Conservation (phyloP, 352 stramenopile genomes). For the Phytopythium oedochilum region DNA sequence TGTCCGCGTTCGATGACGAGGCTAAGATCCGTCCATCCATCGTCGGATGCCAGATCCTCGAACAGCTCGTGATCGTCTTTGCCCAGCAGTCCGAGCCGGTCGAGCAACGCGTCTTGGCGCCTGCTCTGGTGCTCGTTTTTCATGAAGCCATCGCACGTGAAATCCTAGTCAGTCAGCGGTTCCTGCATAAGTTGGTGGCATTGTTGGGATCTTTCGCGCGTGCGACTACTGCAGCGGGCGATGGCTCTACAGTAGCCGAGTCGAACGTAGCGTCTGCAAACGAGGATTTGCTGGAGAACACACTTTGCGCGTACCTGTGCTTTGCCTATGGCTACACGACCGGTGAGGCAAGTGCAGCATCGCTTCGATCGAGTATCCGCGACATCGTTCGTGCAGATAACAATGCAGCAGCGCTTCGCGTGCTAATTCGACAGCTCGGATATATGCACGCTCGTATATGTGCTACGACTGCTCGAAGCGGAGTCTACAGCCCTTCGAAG, state of each 20-base stretch:
- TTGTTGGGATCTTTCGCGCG: slow-evolving; percentile 23
- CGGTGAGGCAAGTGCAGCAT: not conserved
- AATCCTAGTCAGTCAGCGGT: slow-evolving; percentile 51
- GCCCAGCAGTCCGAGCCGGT: slow-evolving; percentile 29
- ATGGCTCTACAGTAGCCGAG: not conserved
- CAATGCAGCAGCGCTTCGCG: slow-evolving; percentile 16
- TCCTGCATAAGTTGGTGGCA: slow-evolving; percentile 44
- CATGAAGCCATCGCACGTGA: slow-evolving; percentile 35
- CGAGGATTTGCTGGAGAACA: slow-evolving; percentile 25
- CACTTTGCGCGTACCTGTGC: slow-evolving; percentile 49
- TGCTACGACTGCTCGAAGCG: not conserved
- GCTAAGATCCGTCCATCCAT: slow-evolving; percentile 36
- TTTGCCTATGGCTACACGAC: slow-evolving; percentile 33
- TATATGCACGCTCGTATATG: slow-evolving; percentile 19
- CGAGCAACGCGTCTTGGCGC: slow-evolving; percentile 18
- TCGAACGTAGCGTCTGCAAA: not conserved
- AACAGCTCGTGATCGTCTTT: slow-evolving; percentile 66
- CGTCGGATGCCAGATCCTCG: slow-evolving; percentile 52
- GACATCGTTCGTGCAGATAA: slow-evolving; percentile 38
- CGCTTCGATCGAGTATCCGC: slow-evolving; percentile 30
- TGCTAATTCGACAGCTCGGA: slow-evolving; percentile 10
- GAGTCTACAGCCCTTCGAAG: not conserved
- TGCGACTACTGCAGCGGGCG: not conserved
- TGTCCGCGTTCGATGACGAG: slow-evolving; percentile 45
- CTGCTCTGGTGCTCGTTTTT: slow-evolving; percentile 45